Evolutionary conservation across 2,329 filamentous ascomycete genomes (phyloP).

Genomic region (Pestalotiopsis sp.): DNA sequence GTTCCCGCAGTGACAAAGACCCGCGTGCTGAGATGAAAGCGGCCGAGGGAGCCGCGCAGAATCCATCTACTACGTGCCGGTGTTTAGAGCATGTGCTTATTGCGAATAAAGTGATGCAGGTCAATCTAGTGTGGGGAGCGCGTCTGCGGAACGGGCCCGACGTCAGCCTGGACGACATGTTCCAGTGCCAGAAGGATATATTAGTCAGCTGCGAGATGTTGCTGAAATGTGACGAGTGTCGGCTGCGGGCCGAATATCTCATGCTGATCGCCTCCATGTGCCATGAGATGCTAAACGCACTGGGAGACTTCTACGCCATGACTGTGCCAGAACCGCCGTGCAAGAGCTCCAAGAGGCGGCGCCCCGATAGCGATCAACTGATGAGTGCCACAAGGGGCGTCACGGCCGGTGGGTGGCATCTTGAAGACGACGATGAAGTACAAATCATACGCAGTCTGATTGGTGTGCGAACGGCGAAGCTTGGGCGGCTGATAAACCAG

Average conservation of each 20-base stretch:
- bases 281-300: background rate
- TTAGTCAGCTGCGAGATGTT: background rate
- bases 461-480: background rate
- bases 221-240: background rate
- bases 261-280: background rate
- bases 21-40: too few species aligned
- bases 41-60: too few species aligned
- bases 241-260: background rate
- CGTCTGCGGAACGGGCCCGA: background rate
- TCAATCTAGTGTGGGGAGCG: background rate
- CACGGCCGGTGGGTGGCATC: background rate
- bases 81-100: background rate
- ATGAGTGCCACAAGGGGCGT: background rate
- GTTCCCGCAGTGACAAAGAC: too few species aligned
- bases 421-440: background rate
- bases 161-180: background rate
- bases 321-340: background rate
- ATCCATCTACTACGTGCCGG: too few species aligned
- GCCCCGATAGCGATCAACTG: background rate
- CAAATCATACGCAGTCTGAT: background rate
- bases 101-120: background rate
- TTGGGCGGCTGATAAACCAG: background rate
- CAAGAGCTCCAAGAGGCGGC: background rate
- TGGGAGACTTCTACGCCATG: background rate
- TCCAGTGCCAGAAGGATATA: background rate